phyloP scores from a whole-genome alignment of 768 basidiomycete species.

The Macrolepiota dolichaula region DNA sequence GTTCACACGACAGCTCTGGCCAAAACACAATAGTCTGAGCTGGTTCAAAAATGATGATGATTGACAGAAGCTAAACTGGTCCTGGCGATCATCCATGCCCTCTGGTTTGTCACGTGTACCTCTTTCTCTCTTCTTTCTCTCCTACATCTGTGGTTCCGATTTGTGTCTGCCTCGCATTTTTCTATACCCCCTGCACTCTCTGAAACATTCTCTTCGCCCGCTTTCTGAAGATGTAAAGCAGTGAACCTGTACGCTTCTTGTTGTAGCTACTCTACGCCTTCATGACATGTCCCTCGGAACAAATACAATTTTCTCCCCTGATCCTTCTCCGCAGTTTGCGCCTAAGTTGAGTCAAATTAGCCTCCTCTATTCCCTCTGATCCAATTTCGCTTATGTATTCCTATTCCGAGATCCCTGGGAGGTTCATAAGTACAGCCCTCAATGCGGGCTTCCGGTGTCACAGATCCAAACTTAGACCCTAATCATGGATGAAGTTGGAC shows the following conservation, averaged over 20 bases:
- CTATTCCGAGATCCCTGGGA: conserved; percentile 86
- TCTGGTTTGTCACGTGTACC: neutral
- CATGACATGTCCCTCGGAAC: neutral
- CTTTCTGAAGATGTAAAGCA: neutral
- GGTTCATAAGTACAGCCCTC: conserved; percentile 90
- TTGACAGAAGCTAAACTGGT: neutral
- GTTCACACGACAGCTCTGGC: neutral
- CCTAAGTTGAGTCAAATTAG: conserved; percentile 65
- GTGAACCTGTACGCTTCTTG: neutral
- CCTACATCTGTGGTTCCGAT: neutral
- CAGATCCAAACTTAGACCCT: conserved; percentile 26
- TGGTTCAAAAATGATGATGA: neutral
- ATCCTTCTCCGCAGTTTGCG: conserved; percentile 1
- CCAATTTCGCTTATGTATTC: conserved; percentile 85
- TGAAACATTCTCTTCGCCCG: neutral
- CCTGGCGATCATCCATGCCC: neutral
- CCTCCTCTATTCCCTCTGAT: conserved; percentile 62
- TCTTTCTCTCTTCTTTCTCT: neutral
- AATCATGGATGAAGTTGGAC: neutral
- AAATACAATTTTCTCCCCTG: neutral
- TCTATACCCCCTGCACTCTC: neutral
- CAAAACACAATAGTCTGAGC: neutral
- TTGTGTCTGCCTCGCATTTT: neutral
- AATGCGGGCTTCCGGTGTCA: conserved; percentile 81
- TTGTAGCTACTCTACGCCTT: neutral